Evolutionary conservation across 495 filamentous ascomycete genomes (phyloP).

Genomic region (Physcia stellaris): DNA sequence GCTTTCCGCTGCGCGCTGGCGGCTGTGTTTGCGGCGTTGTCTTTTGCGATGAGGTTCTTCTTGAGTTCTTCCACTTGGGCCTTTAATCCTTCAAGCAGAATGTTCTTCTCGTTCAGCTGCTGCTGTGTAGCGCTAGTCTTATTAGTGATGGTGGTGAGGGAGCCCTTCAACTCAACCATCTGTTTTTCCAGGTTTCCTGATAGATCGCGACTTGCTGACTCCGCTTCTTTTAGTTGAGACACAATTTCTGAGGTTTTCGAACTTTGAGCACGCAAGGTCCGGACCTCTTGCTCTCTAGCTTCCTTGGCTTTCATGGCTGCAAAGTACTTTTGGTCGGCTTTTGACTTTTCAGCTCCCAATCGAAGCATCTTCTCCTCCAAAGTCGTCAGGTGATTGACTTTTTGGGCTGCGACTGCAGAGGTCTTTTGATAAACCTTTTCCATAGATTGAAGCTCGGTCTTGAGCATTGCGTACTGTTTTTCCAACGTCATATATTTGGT

Average conservation of each 20-base stretch:
- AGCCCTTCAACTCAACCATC: conserved; percentile 62
- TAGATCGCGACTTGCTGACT: conserved; percentile 42
- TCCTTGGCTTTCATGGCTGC: conserved; percentile 88
- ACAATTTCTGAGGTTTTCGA: conserved; percentile 88
- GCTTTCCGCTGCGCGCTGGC: conserved; percentile 50
- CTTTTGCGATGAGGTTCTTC: conserved; percentile 57
- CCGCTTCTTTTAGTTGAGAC: conserved; percentile 79
- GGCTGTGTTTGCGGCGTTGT: conserved; percentile 38
- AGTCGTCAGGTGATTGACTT: conserved; percentile 58
- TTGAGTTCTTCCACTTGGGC: conserved; percentile 65
- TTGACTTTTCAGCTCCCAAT: conserved; percentile 75
- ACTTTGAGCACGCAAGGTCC: conserved; percentile 66
- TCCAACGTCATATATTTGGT: conserved; percentile 58
- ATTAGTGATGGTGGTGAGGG: conserved; percentile 45
- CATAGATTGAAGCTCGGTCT: conserved; percentile 74
- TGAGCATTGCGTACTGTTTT: conserved; percentile 67
- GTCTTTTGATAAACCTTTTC: conserved; percentile 79
- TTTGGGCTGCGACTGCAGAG: conserved; percentile 67
- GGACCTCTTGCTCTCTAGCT: conserved; percentile 59
- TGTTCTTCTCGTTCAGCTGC: conserved; percentile 49
- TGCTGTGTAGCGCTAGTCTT: conserved; percentile 64
- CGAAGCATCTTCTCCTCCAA: conserved; percentile 68
- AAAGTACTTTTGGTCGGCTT: conserved; percentile 97
- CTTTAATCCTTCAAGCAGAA: conserved; percentile 57
- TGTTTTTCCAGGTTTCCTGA: conserved; percentile 86